Evolutionary conservation across 1,284 basidiomycete species (phyloP).

Genomic region (Ceratobasidium sp.): DNA sequence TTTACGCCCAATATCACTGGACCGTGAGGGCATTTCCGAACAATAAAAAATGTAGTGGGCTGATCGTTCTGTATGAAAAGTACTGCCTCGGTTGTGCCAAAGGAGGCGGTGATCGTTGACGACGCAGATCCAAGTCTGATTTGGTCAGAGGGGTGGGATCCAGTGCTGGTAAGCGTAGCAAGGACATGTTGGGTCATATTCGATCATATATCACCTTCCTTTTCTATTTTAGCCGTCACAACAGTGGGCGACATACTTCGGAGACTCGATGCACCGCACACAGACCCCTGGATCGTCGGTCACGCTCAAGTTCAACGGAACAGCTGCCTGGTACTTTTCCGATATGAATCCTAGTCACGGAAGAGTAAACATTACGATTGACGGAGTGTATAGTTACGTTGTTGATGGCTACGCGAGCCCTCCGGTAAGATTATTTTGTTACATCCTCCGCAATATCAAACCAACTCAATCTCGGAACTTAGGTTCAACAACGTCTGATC

Average conservation of each 20-base stretch:
- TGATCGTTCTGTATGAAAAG: neutral
- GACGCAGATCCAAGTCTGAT: neutral
- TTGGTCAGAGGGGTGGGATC: conserved; percentile 21
- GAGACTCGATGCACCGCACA: conserved; percentile 10
- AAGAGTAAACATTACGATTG: conserved; percentile 5
- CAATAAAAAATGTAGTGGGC: neutral
- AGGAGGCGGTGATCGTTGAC: conserved; percentile 13
- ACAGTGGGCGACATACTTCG: conserved; percentile 3
- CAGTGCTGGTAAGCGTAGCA: neutral
- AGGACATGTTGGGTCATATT: neutral
- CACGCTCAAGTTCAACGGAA: conserved; percentile 19
- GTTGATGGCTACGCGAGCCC: conserved; percentile 7
- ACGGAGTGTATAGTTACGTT: neutral
- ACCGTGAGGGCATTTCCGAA: neutral
- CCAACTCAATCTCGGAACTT: neutral
- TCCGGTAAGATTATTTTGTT: neutral
- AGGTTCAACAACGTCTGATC: conserved; percentile 14
- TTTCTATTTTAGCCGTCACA: neutral
- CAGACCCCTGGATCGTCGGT: conserved; percentile 3
- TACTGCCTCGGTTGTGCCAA: conserved; percentile 4
- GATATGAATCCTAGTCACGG: conserved; percentile 7
- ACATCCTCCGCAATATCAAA: neutral
- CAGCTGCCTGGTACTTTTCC: conserved; percentile 21
- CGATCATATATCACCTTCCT: too few relatives aligned
- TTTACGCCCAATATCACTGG: conserved; percentile 3